phyloP scores from a whole-genome alignment of 1,139 yeast species.

The Taphrina wiesneri region DNA sequence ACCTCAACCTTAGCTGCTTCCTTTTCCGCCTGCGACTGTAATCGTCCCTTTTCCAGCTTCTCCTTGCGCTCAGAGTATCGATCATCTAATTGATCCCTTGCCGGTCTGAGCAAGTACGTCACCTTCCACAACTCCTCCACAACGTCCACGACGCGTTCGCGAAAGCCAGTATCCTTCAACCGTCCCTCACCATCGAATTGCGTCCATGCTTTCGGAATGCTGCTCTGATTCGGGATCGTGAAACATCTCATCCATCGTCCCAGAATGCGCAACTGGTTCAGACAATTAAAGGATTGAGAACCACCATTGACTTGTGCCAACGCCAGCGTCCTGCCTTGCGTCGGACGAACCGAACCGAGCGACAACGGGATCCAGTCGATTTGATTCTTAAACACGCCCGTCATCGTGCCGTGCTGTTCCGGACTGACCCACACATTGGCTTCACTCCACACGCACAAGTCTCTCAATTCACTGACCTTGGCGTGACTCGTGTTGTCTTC shows the following conservation, averaged over 20 bases:
- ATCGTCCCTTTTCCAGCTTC: conserved; percentile 29
- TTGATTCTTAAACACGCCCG: conserved; percentile 36
- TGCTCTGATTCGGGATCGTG: conserved; percentile 35
- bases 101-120: conserved; percentile 28
- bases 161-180: conserved; percentile 32
- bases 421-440: conserved; percentile 36
- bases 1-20: conserved; percentile 21
- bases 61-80: conserved; percentile 33
- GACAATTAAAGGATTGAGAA: conserved; percentile 34
- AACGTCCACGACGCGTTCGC: conserved; percentile 36
- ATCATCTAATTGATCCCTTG: conserved; percentile 16
- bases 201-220: conserved; percentile 36
- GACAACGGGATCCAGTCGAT: conserved; percentile 36
- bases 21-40: conserved; percentile 30
- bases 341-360: conserved; percentile 35
- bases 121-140: conserved; percentile 30
- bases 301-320: conserved; percentile 37
- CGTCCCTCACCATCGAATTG: conserved; percentile 30
- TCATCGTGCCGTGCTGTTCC: conserved; percentile 36
- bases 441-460: conserved; percentile 33
- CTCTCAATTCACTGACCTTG: conserved; percentile 34
- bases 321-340: conserved; percentile 36
- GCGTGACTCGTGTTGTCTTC: conserved; percentile 21
- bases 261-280: conserved; percentile 34
- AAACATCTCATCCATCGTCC: conserved; percentile 38